Evolutionary conservation across 176 grass and related monocot species (phyloP), one percentile per base, ranked within the genome.

Genomic region (Echinochloa phyllopogon): DNA sequence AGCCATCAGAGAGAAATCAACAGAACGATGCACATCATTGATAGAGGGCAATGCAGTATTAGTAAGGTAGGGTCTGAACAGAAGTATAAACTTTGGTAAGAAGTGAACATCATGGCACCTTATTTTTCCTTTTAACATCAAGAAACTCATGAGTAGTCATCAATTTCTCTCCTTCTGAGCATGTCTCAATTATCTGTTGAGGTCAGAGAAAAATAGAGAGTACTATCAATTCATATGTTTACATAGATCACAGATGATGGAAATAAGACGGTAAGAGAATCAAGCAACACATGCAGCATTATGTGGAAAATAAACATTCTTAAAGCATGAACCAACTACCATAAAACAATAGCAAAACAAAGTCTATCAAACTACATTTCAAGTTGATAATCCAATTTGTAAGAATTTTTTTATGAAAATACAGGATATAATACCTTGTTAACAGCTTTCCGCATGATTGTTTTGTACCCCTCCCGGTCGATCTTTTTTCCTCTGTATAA

Each of bases 361-460:
- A 67, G 4, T 23, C 64, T 72, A 18, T 49, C 50, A 53, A 75
- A 21, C 7, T 23, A 56, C 15, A 61, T 43, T 72, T 85, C 70
- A 77, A 75, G 75, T 61, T 68, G 48, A 72, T 44, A 72, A 29
- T 63, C 45, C 39, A 78, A 69, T 9, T 59, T 20, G 63, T 4
- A 15, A 37, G 15, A 18, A 12, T 71, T 83, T 75, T 59, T 42
- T 6, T 16, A 63, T 66, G 37, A 57, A 81, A 81, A 76, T 14
- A 69, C 84, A 58, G 55, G 58, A 75, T 50, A 84, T 16, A 59
- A 80, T 96, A 96, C 96, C 96, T 99, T 99, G 58, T 92, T 94
- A 73, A 94, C 96, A 83, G 90, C 82, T 86, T 96, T 99, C 81
- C 94, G 89, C 96, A 99, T 99, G 69, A 99, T 90, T 27, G 82